Conservation (phyloP, 805 yeast species). For the Candida awuae region DNA sequence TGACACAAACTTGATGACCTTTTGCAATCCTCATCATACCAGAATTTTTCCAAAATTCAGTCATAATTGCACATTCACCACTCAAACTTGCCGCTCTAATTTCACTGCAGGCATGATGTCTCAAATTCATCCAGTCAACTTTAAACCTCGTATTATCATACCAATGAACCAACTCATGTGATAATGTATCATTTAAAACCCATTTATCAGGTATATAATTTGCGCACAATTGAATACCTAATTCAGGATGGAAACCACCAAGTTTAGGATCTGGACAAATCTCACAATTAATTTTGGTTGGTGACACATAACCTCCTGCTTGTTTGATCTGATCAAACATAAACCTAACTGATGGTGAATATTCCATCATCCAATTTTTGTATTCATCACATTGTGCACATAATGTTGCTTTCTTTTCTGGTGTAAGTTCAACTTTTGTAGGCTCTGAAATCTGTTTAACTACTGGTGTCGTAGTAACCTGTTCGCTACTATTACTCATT, state of each 20-base stretch:
- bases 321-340: conserved; percentile 78
- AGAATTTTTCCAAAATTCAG: conserved; percentile 49
- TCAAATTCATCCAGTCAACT: conserved; percentile 75
- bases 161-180: conserved; percentile 91
- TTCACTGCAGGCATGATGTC: conserved; percentile 96
- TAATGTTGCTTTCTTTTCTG: conserved; percentile 24
- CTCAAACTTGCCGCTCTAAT: conserved; percentile 86
- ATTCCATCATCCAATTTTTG: conserved; percentile 70
- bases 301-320: conserved; percentile 43
- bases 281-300: conserved; percentile 61
- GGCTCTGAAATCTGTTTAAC: neutral
- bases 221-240: conserved; percentile 81
- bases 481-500: conserved; percentile 1
- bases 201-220: conserved; percentile 65
- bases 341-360: conserved; percentile 79
- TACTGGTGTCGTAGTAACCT: conserved; percentile 8
- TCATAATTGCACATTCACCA: conserved; percentile 91
- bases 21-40: conserved; percentile 33
- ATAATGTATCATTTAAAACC: conserved; percentile 82
- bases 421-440: conserved; percentile 1
- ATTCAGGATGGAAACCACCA: conserved; percentile 90
- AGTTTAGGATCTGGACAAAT: conserved; percentile 74
- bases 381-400: conserved; percentile 68
- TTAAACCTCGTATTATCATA: conserved; percentile 85
- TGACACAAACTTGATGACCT: conserved; percentile 89